Evolutionary conservation across 768 basidiomycete species (phyloP).

Genomic region (Pholiota microspora): DNA sequence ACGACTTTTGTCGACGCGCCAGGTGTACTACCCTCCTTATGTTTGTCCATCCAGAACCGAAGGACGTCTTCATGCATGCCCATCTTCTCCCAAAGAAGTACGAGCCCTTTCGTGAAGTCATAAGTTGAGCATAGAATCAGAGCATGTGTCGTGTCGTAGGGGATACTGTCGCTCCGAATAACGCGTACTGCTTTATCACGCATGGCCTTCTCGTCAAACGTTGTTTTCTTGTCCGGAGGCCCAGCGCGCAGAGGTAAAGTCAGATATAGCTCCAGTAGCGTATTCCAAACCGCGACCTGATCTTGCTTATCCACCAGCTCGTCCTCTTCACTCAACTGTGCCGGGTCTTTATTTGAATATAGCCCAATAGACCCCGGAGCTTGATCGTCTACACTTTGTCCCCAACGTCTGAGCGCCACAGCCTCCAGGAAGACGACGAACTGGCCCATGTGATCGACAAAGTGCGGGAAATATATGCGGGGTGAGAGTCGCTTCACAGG

Average conservation of each 20-base stretch:
- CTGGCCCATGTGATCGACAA: constrained; percentile 82
- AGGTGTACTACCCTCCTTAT: constrained; percentile 36
- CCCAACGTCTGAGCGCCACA: constrained; percentile 79
- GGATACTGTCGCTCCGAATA: constrained; percentile 56
- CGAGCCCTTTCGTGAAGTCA: constrained; percentile 79
- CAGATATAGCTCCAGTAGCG: constrained; percentile 90
- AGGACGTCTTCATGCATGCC: constrained; percentile 97
- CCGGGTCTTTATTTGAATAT: constrained; percentile 10
- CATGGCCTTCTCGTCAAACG: constrained; percentile 33
- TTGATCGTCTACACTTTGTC: constrained; percentile 57
- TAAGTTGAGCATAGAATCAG: constrained; percentile 91
- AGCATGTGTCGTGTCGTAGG: constrained; percentile 89
- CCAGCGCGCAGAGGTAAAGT: constrained; percentile 40
- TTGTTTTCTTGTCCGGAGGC: constrained; percentile 8
- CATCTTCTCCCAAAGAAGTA: constrained; percentile 88
- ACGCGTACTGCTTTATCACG: constrained; percentile 72
- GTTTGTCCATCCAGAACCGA: constrained; percentile 87
- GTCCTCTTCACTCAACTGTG: constrained; percentile 34
- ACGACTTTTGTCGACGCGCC: constrained; percentile 60
- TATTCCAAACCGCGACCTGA: constrained; percentile 92
- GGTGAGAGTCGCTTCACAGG: constrained; percentile 70
- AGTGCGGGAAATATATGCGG: constrained; percentile 87
- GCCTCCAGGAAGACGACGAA: constrained; percentile 89
- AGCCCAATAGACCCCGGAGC: constrained; percentile 22
- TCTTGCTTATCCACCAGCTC: constrained; percentile 54